These are phyloP conservation scores for Verticillium nubilum DNA, from an alignment of 2,329 filamentous ascomycete genomes.

Conservation along the genomic window DNA sequence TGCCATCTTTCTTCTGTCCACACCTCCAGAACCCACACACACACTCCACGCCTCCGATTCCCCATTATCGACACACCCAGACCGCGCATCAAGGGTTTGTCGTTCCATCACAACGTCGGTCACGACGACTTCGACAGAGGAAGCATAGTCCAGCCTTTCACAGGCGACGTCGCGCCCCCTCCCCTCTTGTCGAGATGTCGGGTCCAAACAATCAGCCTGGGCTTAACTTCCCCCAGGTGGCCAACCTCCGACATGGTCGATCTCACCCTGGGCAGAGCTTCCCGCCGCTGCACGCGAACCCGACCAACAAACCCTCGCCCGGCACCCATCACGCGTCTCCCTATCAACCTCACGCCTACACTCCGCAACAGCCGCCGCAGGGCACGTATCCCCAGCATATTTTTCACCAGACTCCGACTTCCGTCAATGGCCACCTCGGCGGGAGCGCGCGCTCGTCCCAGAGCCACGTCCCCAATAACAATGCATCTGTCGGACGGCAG, in stretches of 20 bases:
- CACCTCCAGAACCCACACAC: constrained; percentile 20
- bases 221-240: constrained; percentile 46
- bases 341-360: constrained; percentile 49
- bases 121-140: background rate
- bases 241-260: constrained; percentile 35
- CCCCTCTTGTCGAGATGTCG: constrained; percentile 13
- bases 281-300: constrained; percentile 41
- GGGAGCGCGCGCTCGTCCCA: constrained; percentile 37
- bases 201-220: constrained; percentile 48
- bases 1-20: constrained; percentile 17
- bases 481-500: constrained; percentile 38
- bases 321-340: constrained; percentile 49
- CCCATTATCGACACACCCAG: constrained; percentile 36
- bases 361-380: constrained; percentile 44
- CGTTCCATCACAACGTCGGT: constrained; percentile 1
- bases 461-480: constrained; percentile 34
- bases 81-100: constrained; percentile 13
- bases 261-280: constrained; percentile 26
- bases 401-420: constrained; percentile 37
- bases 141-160: background rate
- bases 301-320: constrained; percentile 50
- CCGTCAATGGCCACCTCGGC: constrained; percentile 43
- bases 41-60: constrained; percentile 32
- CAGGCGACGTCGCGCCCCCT: constrained; percentile 3
- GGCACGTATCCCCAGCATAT: constrained; percentile 46